A percentile compares a stretch with the other conserved stretches of the same genome.
Conservation (phyloP, 2,329 filamentous ascomycete species). For the Aaosphaeria arxii region DNA sequence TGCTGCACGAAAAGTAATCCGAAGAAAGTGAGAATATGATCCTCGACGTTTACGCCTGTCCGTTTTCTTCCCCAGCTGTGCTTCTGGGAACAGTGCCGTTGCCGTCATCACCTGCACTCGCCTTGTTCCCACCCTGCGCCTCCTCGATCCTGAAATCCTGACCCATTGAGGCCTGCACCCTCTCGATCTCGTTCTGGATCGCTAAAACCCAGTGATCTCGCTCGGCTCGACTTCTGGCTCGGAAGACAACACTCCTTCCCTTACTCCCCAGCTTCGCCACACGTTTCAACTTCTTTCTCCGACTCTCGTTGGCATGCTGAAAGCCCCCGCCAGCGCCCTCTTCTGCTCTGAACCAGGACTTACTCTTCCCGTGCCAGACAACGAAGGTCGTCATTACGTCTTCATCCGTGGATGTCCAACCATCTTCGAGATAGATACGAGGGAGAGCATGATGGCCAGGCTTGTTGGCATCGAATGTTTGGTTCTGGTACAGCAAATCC, state of each 20-base stretch:
- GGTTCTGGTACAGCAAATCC: constrained; percentile 62
- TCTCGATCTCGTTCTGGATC: constrained; percentile 65
- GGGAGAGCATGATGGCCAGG: constrained; percentile 60
- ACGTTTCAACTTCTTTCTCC: constrained; percentile 52
- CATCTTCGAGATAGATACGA: constrained; percentile 58
- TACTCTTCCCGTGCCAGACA: constrained; percentile 60
- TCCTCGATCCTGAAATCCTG: constrained; percentile 45
- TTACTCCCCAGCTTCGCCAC: constrained; percentile 61
- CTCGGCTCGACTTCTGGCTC: constrained; percentile 62
- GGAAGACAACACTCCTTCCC: constrained; percentile 64
- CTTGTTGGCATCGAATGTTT: constrained; percentile 61
- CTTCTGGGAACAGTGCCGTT: too few species aligned
- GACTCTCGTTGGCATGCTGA: constrained; percentile 34
- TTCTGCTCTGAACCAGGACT: constrained; percentile 52
- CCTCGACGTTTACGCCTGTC: too few species aligned
- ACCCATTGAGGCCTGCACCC: constrained; percentile 44
- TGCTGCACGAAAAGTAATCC: too few species aligned
- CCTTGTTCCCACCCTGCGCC: constrained; percentile 1
- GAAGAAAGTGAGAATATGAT: too few species aligned
- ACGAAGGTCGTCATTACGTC: constrained; percentile 67
- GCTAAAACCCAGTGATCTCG: constrained; percentile 67
- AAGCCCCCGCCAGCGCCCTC: constrained; percentile 29
- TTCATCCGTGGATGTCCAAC: constrained; percentile 61
- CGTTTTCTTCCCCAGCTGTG: too few species aligned
- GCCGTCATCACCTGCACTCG: background rate